Conservation (phyloP, 352 stramenopile species). For the Peronospora destructor region DNA sequence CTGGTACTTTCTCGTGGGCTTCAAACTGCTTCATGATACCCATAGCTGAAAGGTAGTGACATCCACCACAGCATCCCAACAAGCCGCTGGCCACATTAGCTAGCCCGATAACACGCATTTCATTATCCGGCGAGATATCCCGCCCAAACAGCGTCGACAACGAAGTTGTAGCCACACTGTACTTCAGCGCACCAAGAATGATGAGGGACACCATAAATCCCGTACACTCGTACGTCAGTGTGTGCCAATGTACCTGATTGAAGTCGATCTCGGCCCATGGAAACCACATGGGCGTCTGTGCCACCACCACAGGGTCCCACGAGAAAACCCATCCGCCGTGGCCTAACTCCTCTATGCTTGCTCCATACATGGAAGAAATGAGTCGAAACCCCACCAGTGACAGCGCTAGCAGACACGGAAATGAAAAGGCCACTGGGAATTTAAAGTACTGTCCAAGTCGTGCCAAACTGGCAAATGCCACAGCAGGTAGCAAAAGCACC, state of each 20-base stretch:
- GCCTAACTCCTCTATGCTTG: conserved; percentile 32
- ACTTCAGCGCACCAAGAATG: conserved; percentile 73
- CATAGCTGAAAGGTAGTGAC: conserved; percentile 79
- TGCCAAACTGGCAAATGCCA: conserved; percentile 52
- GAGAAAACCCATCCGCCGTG: conserved; percentile 55
- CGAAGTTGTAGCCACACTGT: conserved; percentile 72
- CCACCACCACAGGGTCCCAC: conserved; percentile 54
- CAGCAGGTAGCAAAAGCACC: conserved; percentile 43
- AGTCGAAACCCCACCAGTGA: conserved; percentile 62
- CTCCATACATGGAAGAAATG: conserved; percentile 21
- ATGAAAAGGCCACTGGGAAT: conserved; percentile 61
- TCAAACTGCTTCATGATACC: conserved; percentile 83
- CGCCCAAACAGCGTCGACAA: conserved; percentile 73
- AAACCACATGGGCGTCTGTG: conserved; percentile 71
- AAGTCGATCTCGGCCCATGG: conserved; percentile 69
- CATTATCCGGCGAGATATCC: conserved; percentile 70
- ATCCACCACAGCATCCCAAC: conserved; percentile 65
- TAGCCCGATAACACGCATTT: conserved; percentile 75
- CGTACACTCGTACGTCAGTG: conserved; percentile 50
- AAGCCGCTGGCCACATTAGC: conserved; percentile 62
- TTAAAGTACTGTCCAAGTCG: conserved; percentile 53
- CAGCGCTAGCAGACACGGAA: conserved; percentile 53
- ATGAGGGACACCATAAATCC: conserved; percentile 60
- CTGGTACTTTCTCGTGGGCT: conserved; percentile 68
- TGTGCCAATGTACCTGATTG: conserved; percentile 48